phyloP scores from a whole-genome alignment of 768 basidiomycete species.

The Hebeloma cylindrosporum region DNA sequence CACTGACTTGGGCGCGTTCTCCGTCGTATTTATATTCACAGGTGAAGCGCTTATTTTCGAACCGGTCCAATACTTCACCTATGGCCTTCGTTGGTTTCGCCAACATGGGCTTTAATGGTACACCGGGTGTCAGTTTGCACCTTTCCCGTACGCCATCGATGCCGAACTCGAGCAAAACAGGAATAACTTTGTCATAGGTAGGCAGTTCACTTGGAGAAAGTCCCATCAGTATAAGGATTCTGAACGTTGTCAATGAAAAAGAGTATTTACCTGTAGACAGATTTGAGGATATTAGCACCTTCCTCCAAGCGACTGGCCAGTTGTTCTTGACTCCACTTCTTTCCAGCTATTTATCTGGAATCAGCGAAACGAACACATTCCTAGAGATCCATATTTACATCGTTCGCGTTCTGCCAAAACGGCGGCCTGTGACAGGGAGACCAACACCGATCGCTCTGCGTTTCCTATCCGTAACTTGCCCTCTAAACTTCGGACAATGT shows the following conservation, averaged over 20 bases:
- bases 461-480: constrained; percentile 97
- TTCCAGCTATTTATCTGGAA: constrained; percentile 48
- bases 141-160: constrained; percentile 63
- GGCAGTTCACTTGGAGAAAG: constrained; percentile 83
- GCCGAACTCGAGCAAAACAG: constrained; percentile 80
- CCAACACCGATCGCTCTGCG: constrained; percentile 93
- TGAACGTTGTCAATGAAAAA: constrained; percentile 1
- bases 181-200: constrained; percentile 88
- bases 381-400: constrained; percentile 32
- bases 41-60: constrained; percentile 93
- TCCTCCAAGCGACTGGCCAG: constrained; percentile 73
- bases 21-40: constrained; percentile 99
- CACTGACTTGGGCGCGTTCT: constrained; percentile 84
- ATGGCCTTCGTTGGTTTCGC: constrained; percentile 99
- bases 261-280: constrained; percentile 79
- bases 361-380: constrained; percentile 3
- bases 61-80: constrained; percentile 93
- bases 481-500: constrained; percentile 92
- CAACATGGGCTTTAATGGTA: constrained; percentile 97
- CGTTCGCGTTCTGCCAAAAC: constrained; percentile 78
- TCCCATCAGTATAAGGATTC: constrained; percentile 7
- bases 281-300: constrained; percentile 75
- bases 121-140: constrained; percentile 93
- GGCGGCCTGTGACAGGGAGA: constrained; percentile 89
- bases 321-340: constrained; percentile 75